phyloP scores from a whole-genome alignment of 257 asterid genomes.

The Henckelia pumila region DNA sequence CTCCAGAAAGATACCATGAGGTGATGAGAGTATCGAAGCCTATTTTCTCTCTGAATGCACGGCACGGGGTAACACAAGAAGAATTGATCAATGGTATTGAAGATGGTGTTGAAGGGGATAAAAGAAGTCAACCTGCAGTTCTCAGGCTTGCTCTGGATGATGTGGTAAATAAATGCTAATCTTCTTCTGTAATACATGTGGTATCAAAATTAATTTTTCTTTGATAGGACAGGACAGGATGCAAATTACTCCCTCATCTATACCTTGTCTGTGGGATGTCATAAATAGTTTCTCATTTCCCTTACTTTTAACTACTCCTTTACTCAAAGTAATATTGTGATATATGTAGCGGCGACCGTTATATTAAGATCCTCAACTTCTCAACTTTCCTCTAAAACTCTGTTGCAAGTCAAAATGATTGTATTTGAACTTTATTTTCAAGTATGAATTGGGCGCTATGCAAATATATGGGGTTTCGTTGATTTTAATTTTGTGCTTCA shows the following conservation, averaged over 20 bases:
- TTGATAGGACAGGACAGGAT: too few relatives aligned
- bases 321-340: too few relatives aligned
- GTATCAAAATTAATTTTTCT: too few relatives aligned
- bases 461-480: neutral
- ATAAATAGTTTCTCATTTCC: too few relatives aligned
- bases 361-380: too few relatives aligned
- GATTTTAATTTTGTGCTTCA: neutral
- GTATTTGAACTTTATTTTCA: too few relatives aligned
- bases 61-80: constrained; percentile 65
- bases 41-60: constrained; percentile 63
- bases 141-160: constrained; percentile 94
- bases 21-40: constrained; percentile 76
- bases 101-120: constrained; percentile 69
- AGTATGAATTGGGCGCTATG: neutral
- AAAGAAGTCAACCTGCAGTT: constrained; percentile 72
- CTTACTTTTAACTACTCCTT: too few relatives aligned
- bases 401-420: too few relatives aligned
- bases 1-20: constrained; percentile 69
- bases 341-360: too few relatives aligned
- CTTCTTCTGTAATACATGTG: constrained; percentile 8
- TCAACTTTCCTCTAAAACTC: too few relatives aligned
- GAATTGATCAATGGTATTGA: constrained; percentile 68
- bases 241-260: too few relatives aligned
- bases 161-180: constrained; percentile 52
- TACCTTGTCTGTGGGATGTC: too few relatives aligned